Percentiles rank a stretch among this genome's conserved stretches.
phyloP scores from a whole-genome alignment of 208 protist species.

The Trypanosoma brucei region DNA sequence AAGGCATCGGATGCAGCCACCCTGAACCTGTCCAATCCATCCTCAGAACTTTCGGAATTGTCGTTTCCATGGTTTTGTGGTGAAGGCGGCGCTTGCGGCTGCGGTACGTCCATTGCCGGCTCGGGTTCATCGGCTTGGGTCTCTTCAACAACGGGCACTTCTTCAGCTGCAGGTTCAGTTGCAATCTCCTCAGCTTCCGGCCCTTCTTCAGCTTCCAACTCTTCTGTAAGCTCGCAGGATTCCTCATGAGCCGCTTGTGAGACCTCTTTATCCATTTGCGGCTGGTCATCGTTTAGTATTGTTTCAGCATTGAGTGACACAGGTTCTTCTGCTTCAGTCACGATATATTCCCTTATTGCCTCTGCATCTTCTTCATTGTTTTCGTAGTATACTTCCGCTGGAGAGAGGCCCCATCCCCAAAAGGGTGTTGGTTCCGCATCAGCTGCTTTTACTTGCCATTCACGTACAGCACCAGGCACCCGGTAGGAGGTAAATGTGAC shows the following conservation, averaged over 20 bases:
- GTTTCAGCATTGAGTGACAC: too few species aligned
- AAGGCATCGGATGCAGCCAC: too few species aligned
- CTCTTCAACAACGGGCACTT: neutral
- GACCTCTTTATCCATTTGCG: neutral
- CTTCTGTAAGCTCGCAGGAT: neutral
- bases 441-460: constrained; percentile 12
- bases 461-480: constrained; percentile 1
- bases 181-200: neutral
- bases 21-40: too few species aligned
- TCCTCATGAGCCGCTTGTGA: neutral
- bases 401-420: neutral
- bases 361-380: neutral
- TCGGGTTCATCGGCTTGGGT: neutral
- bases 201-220: neutral
- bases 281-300: neutral
- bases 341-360: neutral
- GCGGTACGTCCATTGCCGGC: neutral
- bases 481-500: constrained; percentile 11
- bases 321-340: neutral
- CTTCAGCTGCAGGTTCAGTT: neutral
- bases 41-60: too few species aligned
- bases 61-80: too few species aligned
- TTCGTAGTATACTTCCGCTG: neutral
- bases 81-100: neutral
- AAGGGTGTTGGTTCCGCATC: constrained; percentile 1